Evolutionary conservation across 345 rosid genomes (phyloP), one percentile per base, ranked within the genome.

Genomic region (Reutealis trisperma): DNA sequence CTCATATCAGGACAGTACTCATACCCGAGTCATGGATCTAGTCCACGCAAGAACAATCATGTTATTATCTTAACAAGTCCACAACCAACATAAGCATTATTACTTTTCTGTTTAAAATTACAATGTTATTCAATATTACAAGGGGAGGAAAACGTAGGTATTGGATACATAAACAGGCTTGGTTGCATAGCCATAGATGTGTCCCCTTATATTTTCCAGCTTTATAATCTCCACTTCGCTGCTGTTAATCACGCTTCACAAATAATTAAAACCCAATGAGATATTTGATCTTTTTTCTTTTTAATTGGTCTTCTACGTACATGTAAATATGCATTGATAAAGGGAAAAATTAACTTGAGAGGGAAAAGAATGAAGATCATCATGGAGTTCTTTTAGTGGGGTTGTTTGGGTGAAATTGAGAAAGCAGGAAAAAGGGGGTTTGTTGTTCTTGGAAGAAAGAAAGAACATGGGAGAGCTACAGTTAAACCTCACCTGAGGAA

Each of bases 401-500:
- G 6, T 7, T 15, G 30, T 1, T 61, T 25, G 30, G 16, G 6
- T 61, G 27, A 25, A 24, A 9, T 25, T 12, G 13, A 18, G 27
- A 4, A 37, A 27, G 22, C 13, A 6, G 5, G 3, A 52, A 21
- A 21, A 8, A 14, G 37, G n/a, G n/a, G n/a, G n/a, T n/a, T n/a
- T n/a, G n/a, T n/a, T n/a, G n/a, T n/a, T n/a, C n/a, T n/a, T n/a
- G 58, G 25, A 1, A 64, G 1, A 68, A 21, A 51, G 15, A n/a
- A 4, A 49, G 34, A 68, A 21, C 42, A 14, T 16, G 7, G 34
- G 34, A 55, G 24, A 49, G 14, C 2, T 21, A 62, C 55, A 27
- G 19, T 27, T 32, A 71, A 80, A 84, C 61, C 83, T 83, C 66
- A 91, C 97, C 90, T 78, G 89, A 13, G 99, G 98, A 67, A 75